Conservation (phyloP, 495 filamentous ascomycete genomes). For the Cercophora samala region DNA sequence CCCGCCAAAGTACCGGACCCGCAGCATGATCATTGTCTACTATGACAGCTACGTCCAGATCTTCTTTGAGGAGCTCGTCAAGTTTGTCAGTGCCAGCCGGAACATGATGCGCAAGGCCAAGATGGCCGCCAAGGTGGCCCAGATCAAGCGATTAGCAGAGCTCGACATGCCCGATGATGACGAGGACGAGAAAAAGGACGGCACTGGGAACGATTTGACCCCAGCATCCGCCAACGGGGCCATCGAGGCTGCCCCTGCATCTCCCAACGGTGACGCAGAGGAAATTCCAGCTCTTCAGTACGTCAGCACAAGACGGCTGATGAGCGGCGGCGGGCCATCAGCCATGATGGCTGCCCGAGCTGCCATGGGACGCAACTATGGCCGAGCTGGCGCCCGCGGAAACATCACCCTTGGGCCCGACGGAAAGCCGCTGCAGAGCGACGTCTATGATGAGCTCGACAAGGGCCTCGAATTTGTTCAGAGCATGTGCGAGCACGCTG, state of each 20-base stretch:
- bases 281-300: conserved; percentile 32
- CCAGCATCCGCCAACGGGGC: conserved; percentile 1
- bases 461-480: conserved; percentile 75
- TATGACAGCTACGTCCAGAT: conserved; percentile 85
- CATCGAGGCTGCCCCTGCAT: conserved; percentile 27
- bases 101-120: conserved; percentile 81
- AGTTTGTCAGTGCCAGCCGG: conserved; percentile 71
- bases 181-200: conserved; percentile 35
- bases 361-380: conserved; percentile 13
- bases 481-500: conserved; percentile 74
- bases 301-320: conserved; percentile 33
- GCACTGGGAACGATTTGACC: conserved; percentile 20
- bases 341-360: conserved; percentile 17
- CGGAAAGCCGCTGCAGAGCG: conserved; percentile 25
- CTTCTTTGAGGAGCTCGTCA: conserved; percentile 74
- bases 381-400: conserved; percentile 16
- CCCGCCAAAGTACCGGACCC: conserved; percentile 60
- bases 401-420: conserved; percentile 8
- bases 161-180: conserved; percentile 46
- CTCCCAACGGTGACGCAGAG: conserved; percentile 6
- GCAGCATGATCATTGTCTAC: conserved; percentile 80
- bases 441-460: conserved; percentile 69
- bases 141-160: conserved; percentile 53
- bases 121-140: conserved; percentile 60
- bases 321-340: conserved; percentile 2